phyloP scores from a whole-genome alignment of 805 yeast species.

The Scheffersomyces amazonensis region DNA sequence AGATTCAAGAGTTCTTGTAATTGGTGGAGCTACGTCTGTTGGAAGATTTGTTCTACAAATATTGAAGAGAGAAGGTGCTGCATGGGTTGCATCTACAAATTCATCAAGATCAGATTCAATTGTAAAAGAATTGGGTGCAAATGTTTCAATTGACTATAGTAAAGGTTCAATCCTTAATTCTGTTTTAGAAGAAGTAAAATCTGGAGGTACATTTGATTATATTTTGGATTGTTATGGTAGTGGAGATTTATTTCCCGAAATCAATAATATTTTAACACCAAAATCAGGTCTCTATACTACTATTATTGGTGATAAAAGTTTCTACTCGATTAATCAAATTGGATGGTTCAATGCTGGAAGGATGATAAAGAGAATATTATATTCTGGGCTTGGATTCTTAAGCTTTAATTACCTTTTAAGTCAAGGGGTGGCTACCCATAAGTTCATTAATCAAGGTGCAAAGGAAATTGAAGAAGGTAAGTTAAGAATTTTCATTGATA shows the following conservation, averaged over 20 bases:
- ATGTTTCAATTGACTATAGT: constrained; percentile 53
- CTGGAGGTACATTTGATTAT: constrained; percentile 48
- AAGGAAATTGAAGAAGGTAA: constrained; percentile 46
- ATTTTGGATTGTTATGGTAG: constrained; percentile 69
- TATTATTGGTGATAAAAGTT: constrained; percentile 52
- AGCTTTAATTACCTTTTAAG: background rate
- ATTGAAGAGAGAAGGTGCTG: constrained; percentile 44
- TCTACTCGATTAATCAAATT: background rate
- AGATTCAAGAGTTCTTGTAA: constrained; percentile 51
- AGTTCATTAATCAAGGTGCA: constrained; percentile 18
- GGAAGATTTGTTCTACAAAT: constrained; percentile 57
- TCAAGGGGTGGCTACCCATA: background rate
- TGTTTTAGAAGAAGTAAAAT: constrained; percentile 31
- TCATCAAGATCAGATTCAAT: constrained; percentile 46
- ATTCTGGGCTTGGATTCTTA: background rate
- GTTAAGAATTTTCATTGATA: constrained; percentile 50
- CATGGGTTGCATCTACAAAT: constrained; percentile 55
- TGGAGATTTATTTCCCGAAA: constrained; percentile 42
- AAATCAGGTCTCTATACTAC: constrained; percentile 50
- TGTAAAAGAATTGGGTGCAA: constrained; percentile 55
- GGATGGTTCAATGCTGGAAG: background rate
- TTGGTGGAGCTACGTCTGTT: constrained; percentile 76
- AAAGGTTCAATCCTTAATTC: constrained; percentile 25
- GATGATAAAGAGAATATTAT: background rate
- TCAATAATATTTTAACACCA: constrained; percentile 38